Percentiles rank a stretch among this genome's conserved stretches.
These are phyloP conservation scores for Naganishia sp. DNA, from an alignment of 1,284 basidiomycete species.

Conservation along the genomic window DNA sequence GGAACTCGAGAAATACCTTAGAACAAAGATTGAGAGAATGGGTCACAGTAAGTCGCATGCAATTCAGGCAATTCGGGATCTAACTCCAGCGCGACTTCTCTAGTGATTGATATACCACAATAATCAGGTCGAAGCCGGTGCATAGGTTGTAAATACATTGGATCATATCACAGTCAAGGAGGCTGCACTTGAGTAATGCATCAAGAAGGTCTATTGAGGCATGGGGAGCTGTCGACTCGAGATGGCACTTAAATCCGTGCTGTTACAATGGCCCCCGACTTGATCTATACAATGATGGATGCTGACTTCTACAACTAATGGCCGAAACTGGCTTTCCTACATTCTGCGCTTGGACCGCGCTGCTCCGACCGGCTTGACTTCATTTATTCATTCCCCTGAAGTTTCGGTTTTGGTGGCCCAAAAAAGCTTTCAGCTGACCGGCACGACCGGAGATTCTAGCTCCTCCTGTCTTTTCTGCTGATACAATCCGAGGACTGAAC, in stretches of 20 bases:
- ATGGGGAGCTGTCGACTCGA: too few relatives aligned
- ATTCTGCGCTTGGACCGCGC: too few relatives aligned
- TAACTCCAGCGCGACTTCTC: neutral
- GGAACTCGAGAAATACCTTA: conserved; percentile 91
- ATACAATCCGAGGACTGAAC: conserved; percentile 16
- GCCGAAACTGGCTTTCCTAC: too few relatives aligned
- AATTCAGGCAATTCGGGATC: neutral
- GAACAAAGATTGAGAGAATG: conserved; percentile 95
- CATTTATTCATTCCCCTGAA: too few relatives aligned
- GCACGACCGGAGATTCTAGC: conserved; percentile 1
- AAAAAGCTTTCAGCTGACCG: neutral
- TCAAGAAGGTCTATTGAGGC: too few relatives aligned
- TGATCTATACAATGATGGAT: too few relatives aligned
- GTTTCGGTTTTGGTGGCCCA: too few relatives aligned
- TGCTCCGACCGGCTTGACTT: too few relatives aligned
- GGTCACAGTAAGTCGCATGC: conserved; percentile 67
- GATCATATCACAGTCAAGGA: neutral
- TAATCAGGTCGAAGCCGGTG: neutral
- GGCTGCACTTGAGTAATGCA: neutral
- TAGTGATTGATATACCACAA: conserved; percentile 33
- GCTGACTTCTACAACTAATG: too few relatives aligned
- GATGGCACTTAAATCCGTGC: too few relatives aligned
- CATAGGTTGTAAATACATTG: neutral
- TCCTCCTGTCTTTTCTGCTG: conserved; percentile 7
- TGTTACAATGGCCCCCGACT: too few relatives aligned